Conservation (phyloP, 2,329 filamentous ascomycete species). For the Gaeumannomyces tritici region DNA sequence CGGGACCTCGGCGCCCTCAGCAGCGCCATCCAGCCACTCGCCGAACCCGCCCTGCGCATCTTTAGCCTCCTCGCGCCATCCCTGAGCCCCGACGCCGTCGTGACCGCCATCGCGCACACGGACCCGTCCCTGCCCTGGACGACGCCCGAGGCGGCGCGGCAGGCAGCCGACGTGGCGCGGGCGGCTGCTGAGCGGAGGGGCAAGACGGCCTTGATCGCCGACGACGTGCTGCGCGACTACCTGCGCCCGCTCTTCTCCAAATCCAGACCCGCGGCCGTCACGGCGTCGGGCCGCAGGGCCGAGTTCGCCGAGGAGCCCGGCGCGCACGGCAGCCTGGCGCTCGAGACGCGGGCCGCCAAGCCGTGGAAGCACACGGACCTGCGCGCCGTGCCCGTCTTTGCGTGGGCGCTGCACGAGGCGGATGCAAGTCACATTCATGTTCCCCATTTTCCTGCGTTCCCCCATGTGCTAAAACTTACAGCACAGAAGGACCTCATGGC, state of each 20-base stretch:
- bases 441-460: background rate
- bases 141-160: constrained; percentile 17
- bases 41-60: constrained; percentile 9
- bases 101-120: constrained; percentile 23
- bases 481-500: constrained; percentile 35
- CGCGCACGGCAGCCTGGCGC: constrained; percentile 20
- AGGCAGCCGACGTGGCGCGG: constrained; percentile 13
- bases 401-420: constrained; percentile 48
- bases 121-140: constrained; percentile 17
- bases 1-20: background rate
- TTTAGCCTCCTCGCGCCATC: constrained; percentile 7
- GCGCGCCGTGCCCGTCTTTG: constrained; percentile 44
- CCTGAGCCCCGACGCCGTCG: constrained; percentile 15
- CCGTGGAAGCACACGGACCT: constrained; percentile 51
- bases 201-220: constrained; percentile 32
- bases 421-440: constrained; percentile 39
- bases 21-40: constrained; percentile 6
- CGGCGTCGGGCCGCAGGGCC: constrained; percentile 45
- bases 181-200: constrained; percentile 17
- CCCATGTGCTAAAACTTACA: too few species aligned
- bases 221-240: constrained; percentile 50
- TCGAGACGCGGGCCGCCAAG: constrained; percentile 33
- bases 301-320: constrained; percentile 31
- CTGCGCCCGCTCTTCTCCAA: constrained; percentile 59
- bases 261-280: constrained; percentile 42